These are phyloP conservation scores for Lentinula aciculospora DNA, from an alignment of 768 basidiomycete species.

Conservation along the genomic window DNA sequence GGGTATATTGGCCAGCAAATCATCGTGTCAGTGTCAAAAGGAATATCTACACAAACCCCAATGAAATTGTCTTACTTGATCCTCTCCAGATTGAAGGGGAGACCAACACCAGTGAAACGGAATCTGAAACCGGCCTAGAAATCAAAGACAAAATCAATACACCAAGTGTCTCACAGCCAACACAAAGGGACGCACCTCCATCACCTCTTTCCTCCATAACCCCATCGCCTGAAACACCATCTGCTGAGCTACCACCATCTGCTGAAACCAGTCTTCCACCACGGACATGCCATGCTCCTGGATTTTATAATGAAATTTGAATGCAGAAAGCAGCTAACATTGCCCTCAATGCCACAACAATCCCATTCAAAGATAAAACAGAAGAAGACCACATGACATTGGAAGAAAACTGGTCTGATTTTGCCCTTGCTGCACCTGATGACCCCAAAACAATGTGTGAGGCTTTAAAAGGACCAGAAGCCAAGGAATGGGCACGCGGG, in stretches of 20 bases:
- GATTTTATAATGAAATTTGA: not conserved
- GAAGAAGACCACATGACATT: too few relatives aligned
- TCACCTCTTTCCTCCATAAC: not conserved
- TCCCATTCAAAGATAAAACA: too few relatives aligned
- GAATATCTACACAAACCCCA: slow-evolving; percentile 11
- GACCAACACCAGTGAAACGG: not conserved
- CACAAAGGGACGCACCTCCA: not conserved
- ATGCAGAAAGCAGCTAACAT: not conserved
- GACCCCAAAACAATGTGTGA: not conserved
- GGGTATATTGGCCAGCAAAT: slow-evolving; percentile 23
- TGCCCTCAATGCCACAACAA: not conserved
- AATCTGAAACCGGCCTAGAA: too few relatives aligned
- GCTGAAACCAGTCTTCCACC: not conserved
- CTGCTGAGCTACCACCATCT: not conserved
- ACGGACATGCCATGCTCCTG: not conserved
- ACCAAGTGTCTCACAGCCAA: not conserved
- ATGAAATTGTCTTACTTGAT: not conserved
- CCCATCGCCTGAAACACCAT: not conserved
- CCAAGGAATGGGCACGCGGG: not conserved
- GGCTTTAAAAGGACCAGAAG: slow-evolving; percentile 2
- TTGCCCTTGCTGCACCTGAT: not conserved
- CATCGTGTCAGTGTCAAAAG: slow-evolving; percentile 18
- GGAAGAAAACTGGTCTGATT: not conserved
- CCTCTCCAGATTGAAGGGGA: slow-evolving; percentile 6
- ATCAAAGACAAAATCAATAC: not conserved